A percentile compares a stretch with the other conserved stretches of the same genome.
phyloP scores from a whole-genome alignment of 768 basidiomycete species.

The Boletus vermiculosoides region DNA sequence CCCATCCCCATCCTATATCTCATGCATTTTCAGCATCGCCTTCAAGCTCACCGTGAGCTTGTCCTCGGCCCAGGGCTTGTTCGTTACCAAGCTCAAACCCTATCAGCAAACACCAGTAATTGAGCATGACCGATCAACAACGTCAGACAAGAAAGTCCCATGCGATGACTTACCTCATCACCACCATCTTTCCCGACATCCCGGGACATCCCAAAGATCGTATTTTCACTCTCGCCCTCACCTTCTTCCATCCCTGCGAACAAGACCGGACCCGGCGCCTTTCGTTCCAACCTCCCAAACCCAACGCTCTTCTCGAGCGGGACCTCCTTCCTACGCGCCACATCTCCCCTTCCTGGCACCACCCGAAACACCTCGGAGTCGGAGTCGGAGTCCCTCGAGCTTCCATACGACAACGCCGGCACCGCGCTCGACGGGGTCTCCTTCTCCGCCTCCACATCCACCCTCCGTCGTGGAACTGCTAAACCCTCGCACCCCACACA shows the following conservation, averaged over 20 bases:
- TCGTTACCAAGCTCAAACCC: slow-evolving; percentile 3
- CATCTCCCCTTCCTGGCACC: background rate
- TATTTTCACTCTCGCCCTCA: background rate
- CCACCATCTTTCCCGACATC: background rate
- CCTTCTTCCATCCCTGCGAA: background rate
- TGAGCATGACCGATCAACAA: background rate
- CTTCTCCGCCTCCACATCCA: background rate
- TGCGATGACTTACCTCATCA: background rate
- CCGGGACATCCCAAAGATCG: background rate
- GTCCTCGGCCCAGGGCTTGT: slow-evolving; percentile 10
- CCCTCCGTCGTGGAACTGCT: background rate
- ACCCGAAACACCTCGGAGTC: slow-evolving; percentile 7
- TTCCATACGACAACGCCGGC: slow-evolving; percentile 11
- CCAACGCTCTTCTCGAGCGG: slow-evolving; percentile 5
- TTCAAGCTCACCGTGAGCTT: slow-evolving; percentile 7
- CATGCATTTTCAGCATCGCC: background rate
- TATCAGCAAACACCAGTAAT: background rate
- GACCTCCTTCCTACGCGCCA: background rate
- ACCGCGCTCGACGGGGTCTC: background rate
- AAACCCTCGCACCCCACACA: slow-evolving; percentile 10
- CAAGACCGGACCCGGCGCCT: background rate
- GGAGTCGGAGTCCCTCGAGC: slow-evolving; percentile 12
- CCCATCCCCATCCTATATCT: background rate
- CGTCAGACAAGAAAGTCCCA: background rate
- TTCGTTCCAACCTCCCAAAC: slow-evolving; percentile 5